phyloP scores from a whole-genome alignment of 768 basidiomycete species.

The Rhodosporidiobolus sp. region DNA sequence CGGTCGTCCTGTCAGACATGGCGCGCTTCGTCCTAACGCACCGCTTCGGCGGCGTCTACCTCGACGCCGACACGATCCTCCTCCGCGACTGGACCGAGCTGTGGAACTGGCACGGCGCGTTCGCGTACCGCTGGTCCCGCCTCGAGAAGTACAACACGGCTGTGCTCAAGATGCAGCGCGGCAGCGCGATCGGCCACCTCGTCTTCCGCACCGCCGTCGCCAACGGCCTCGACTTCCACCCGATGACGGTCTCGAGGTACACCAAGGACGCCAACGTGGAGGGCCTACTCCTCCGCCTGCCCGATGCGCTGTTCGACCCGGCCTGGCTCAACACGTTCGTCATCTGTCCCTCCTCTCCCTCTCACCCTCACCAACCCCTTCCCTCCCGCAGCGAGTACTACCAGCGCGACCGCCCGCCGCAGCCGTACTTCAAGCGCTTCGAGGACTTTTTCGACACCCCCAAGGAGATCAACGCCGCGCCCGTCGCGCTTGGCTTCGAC shows the following conservation, averaged over 20 bases:
- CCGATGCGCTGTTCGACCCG: slow-evolving; percentile 93
- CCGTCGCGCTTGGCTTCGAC: slow-evolving; percentile 82
- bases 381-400: slow-evolving; percentile 60
- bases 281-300: slow-evolving; percentile 75
- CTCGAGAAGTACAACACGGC: slow-evolving; percentile 94
- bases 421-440: slow-evolving; percentile 75
- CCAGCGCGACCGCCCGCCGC: slow-evolving; percentile 86
- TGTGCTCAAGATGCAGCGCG: slow-evolving; percentile 87
- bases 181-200: slow-evolving; percentile 85
- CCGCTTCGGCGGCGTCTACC: slow-evolving; percentile 91
- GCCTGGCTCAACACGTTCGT: slow-evolving; percentile 81
- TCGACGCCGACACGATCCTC: slow-evolving; percentile 94
- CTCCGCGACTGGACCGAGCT: slow-evolving; percentile 97
- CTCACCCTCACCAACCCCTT: neutral
- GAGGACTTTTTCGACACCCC: slow-evolving; percentile 82
- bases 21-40: slow-evolving; percentile 96
- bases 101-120: slow-evolving; percentile 94
- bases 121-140: slow-evolving; percentile 94
- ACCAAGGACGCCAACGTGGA: slow-evolving; percentile 84
- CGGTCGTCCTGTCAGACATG: slow-evolving; percentile 93
- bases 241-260: slow-evolving; percentile 89
- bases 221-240: slow-evolving; percentile 94
- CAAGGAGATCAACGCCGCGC: slow-evolving; percentile 66
- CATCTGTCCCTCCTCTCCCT: neutral
- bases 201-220: slow-evolving; percentile 90